Conservation (phyloP, 768 basidiomycete genomes). For the Arthromyces matolae region DNA sequence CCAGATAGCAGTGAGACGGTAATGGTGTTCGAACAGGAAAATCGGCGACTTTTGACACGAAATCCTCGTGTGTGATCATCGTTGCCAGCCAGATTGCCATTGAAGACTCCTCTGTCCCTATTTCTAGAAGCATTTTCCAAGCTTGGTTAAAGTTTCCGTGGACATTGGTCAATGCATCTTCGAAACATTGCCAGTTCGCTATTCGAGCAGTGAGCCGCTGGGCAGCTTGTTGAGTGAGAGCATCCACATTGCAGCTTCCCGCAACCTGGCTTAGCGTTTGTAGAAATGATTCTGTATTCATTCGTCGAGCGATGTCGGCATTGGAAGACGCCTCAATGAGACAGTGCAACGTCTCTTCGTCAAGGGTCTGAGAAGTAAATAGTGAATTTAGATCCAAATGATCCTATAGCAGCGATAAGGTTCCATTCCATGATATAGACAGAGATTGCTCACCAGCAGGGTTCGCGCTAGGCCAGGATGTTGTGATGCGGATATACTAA, state of each 20-base stretch:
- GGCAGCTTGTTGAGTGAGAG: conserved; percentile 41
- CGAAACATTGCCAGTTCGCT: conserved; percentile 55
- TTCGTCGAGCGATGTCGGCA: conserved; percentile 54
- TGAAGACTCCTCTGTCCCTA: conserved; percentile 61
- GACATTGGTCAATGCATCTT: conserved; percentile 55
- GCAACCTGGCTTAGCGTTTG: conserved; percentile 36
- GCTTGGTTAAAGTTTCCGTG: conserved; percentile 47
- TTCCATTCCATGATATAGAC: not conserved
- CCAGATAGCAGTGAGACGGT: conserved; percentile 33
- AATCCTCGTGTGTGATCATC: conserved; percentile 55
- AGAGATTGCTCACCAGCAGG: conserved; percentile 33
- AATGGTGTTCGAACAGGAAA: conserved; percentile 34
- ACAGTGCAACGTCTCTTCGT: conserved; percentile 50
- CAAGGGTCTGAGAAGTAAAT: conserved; percentile 51
- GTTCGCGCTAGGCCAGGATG: conserved; percentile 52
- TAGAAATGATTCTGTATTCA: conserved; percentile 44
- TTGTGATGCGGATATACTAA: conserved; percentile 66
- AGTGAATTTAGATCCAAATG: conserved; percentile 50
- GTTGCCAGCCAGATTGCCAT: conserved; percentile 72
- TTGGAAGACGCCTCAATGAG: conserved; percentile 67
- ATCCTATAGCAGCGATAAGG: conserved; percentile 36
- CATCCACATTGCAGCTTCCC: conserved; percentile 33
- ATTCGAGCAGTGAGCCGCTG: conserved; percentile 48
- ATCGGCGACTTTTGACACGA: conserved; percentile 43
- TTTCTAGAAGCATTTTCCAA: conserved; percentile 53